Percentiles rank a stretch among this genome's conserved stretches.
phyloP scores from a whole-genome alignment of 31 red algal species.

The Odonthalia washingtoniensis region DNA sequence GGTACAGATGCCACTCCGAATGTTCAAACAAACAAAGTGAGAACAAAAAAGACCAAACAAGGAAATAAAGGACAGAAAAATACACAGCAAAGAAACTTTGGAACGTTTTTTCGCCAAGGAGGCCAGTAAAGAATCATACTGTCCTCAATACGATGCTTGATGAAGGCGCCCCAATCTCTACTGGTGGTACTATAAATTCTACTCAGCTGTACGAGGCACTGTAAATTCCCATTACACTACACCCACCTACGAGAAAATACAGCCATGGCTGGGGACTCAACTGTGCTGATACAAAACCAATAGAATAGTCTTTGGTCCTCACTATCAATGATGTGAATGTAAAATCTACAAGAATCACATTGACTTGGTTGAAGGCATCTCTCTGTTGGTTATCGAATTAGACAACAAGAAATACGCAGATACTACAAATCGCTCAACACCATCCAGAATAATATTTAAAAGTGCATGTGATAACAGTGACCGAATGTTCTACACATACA shows the following conservation, averaged over 20 bases:
- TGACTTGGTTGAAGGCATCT: slow-evolving; percentile 9
- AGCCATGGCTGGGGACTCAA: slow-evolving; percentile 29
- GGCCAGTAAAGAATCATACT: too few relatives aligned
- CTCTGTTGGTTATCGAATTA: slow-evolving; percentile 2
- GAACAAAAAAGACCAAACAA: too few relatives aligned
- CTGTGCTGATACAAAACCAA: not conserved
- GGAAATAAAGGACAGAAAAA: too few relatives aligned
- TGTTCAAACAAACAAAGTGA: too few relatives aligned
- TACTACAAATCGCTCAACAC: not conserved
- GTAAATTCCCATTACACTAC: not conserved
- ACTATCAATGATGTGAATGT: slow-evolving; percentile 28
- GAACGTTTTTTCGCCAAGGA: too few relatives aligned
- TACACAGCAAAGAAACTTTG: too few relatives aligned
- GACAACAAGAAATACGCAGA: slow-evolving; percentile 8
- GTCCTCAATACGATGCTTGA: slow-evolving; percentile 4
- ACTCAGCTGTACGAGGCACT: not conserved
- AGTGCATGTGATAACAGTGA: not conserved
- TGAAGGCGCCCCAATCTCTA: not conserved
- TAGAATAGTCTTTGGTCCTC: not conserved
- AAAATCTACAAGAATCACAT: not conserved
- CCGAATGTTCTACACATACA: slow-evolving; percentile 20
- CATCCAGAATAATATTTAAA: not conserved
- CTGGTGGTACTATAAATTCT: not conserved
- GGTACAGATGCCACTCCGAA: too few relatives aligned
- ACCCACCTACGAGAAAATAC: not conserved